phyloP scores from a whole-genome alignment of 2,329 filamentous ascomycete genomes.

The Fusarium pseudonygamai region DNA sequence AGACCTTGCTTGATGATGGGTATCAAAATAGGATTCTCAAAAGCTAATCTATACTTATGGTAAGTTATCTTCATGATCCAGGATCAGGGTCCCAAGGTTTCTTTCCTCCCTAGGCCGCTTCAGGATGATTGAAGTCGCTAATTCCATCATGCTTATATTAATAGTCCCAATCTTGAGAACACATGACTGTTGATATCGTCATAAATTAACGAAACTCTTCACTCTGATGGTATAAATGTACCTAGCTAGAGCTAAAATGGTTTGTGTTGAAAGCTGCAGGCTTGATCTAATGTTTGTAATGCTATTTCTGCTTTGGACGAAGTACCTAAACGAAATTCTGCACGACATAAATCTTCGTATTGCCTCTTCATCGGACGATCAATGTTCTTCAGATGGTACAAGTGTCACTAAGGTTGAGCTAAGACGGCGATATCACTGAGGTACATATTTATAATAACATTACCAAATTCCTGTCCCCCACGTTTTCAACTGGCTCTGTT shows the following conservation, averaged over 20 bases:
- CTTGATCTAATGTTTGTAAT: neutral
- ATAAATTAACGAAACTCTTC: no score
- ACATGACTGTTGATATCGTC: fast-evolving
- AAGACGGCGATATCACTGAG: fast-evolving
- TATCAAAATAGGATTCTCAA: fast-evolving
- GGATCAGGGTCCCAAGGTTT: neutral
- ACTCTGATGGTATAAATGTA: fast-evolving
- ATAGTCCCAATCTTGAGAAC: neutral
- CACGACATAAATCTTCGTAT: neutral
- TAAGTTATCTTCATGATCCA: fast-evolving
- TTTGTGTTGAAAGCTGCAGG: neutral
- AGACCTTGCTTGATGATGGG: no score
- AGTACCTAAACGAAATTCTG: neutral
- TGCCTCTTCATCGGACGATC: neutral
- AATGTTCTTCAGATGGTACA: fast-evolving
- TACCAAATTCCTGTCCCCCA: neutral
- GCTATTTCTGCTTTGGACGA: neutral
- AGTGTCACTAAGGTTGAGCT: fast-evolving
- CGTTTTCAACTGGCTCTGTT: neutral
- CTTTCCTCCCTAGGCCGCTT: neutral
- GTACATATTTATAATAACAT: neutral
- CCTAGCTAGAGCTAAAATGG: no score
- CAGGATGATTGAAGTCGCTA: neutral
- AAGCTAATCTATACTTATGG: fast-evolving
- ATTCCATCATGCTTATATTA: no score